These are phyloP conservation scores for Castanospermum australe DNA, from an alignment of 306 rosid genomes.

Conservation along the genomic window DNA sequence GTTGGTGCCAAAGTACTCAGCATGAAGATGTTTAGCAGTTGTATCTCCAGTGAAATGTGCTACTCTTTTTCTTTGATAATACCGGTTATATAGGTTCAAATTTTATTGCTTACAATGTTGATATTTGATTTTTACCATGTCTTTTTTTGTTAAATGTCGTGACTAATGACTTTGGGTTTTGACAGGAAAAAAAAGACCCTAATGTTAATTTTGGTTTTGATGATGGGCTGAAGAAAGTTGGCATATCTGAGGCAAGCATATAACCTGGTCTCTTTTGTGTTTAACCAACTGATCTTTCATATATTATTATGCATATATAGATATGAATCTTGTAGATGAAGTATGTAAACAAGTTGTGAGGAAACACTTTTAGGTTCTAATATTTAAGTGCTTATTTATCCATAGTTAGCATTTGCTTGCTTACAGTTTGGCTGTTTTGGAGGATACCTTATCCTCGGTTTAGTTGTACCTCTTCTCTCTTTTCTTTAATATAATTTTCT, in stretches of 20 bases:
- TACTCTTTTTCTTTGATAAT: background rate
- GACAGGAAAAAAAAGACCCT: conserved; percentile 58
- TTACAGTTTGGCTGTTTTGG: background rate
- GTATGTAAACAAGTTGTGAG: background rate
- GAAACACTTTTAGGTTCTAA: background rate
- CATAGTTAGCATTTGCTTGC: background rate
- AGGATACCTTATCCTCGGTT: background rate
- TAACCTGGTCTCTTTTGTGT: background rate
- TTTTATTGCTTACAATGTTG: background rate
- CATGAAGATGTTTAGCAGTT: background rate
- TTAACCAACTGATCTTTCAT: conserved; percentile 1
- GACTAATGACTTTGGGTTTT: conserved; percentile 30
- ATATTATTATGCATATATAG: background rate
- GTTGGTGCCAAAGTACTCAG: background rate
- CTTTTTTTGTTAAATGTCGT: background rate
- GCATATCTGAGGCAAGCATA: conserved; percentile 80
- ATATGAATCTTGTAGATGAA: conserved; percentile 20
- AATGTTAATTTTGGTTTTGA: conserved; percentile 67
- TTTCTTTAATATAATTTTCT: background rate
- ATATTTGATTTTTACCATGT: background rate
- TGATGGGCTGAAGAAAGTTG: conserved; percentile 50
- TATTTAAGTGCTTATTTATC: conserved; percentile 3
- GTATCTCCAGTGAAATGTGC: background rate
- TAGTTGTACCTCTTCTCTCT: background rate
- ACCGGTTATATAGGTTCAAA: background rate